phyloP scores from a whole-genome alignment of 2,329 filamentous ascomycete genomes.

The Emmonsiellopsis sp. region DNA sequence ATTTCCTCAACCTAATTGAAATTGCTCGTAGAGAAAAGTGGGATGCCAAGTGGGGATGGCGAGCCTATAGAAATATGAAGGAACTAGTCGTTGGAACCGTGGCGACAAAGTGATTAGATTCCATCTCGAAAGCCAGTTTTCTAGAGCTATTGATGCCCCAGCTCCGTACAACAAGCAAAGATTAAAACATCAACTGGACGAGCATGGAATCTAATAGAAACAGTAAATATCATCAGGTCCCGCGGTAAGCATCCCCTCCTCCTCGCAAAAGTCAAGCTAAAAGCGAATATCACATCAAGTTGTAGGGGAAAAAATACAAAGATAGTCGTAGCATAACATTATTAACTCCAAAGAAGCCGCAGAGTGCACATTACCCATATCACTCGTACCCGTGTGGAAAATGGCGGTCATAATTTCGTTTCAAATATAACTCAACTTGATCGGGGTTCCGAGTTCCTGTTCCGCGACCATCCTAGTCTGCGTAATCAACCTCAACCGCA shows the following conservation, averaged over 20 bases:
- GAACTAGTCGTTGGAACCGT: too few species aligned
- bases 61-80: too few species aligned
- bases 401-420: background rate
- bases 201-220: background rate
- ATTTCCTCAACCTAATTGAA: too few species aligned
- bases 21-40: too few species aligned
- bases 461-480: background rate
- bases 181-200: too few species aligned
- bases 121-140: too few species aligned
- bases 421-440: background rate
- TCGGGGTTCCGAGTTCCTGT: background rate
- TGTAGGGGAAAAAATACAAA: background rate
- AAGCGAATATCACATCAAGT: background rate
- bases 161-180: too few species aligned
- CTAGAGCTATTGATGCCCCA: too few species aligned
- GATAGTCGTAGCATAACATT: background rate
- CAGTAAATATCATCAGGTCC: background rate
- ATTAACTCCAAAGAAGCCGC: too few species aligned
- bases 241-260: background rate
- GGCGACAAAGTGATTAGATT: too few species aligned
- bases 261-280: background rate
- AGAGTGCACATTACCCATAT: background rate
- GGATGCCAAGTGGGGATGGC: too few species aligned
- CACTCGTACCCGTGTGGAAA: background rate
- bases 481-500: background rate